Percentiles rank a stretch among this genome's conserved stretches.
These are phyloP conservation scores for Nemophila menziesii DNA, from an alignment of 257 asterid genomes.

Conservation along the genomic window DNA sequence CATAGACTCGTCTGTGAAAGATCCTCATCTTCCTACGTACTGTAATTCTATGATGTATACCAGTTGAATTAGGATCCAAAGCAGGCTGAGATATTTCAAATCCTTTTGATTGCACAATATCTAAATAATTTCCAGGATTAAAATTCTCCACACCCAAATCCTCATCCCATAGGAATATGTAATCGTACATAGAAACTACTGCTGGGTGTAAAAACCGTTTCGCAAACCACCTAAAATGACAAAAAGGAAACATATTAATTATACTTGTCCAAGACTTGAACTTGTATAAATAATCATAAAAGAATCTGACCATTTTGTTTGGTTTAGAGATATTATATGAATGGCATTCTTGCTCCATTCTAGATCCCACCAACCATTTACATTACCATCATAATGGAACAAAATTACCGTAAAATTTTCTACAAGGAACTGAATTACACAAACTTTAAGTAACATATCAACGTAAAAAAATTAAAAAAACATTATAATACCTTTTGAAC, in stretches of 20 bases:
- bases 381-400: constrained; percentile 86
- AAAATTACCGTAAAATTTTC: constrained; percentile 74
- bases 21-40: constrained; percentile 48
- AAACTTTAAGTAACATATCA: constrained; percentile 13
- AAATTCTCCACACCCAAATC: constrained; percentile 85
- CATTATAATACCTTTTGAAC: constrained; percentile 47
- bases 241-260: background rate
- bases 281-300: no score
- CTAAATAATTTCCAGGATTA: constrained; percentile 85
- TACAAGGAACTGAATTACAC: constrained; percentile 69
- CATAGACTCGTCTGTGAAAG: constrained; percentile 85
- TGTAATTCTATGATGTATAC: constrained; percentile 91
- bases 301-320: constrained; percentile 73
- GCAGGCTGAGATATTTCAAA: constrained; percentile 99
- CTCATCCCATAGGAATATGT: constrained; percentile 97
- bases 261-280: background rate
- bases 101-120: constrained; percentile 65
- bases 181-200: constrained; percentile 69
- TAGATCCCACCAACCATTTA: constrained; percentile 82
- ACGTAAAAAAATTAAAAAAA: background rate
- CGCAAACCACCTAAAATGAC: constrained; percentile 84
- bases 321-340: constrained; percentile 82
- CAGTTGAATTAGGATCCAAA: constrained; percentile 93
- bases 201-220: constrained; percentile 92
- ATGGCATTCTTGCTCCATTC: constrained; percentile 79